Percentiles rank a stretch among this genome's conserved stretches.
Evolutionary conservation across 495 filamentous ascomycete species (phyloP).

Genomic region (Xylaria venustula): DNA sequence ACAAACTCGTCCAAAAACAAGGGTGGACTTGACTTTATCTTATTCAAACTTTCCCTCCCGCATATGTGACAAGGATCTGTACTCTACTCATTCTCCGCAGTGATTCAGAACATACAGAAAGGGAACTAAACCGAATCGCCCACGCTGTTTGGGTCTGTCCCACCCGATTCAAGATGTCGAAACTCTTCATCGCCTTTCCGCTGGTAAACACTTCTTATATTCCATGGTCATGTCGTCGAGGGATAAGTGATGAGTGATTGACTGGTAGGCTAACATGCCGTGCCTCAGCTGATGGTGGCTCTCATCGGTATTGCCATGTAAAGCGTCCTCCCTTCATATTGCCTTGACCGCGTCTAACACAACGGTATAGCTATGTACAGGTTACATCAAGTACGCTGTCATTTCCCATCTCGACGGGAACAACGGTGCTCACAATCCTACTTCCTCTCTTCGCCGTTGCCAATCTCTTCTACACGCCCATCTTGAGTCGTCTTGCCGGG

Average conservation of each 20-base stretch:
- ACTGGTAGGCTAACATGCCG: neutral
- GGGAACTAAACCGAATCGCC: neutral
- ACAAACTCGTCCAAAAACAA: too few species aligned
- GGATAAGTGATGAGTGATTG: neutral
- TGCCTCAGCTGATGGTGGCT: slow-evolving; percentile 15
- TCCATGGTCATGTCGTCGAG: neutral
- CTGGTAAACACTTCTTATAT: neutral
- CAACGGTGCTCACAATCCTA: slow-evolving; percentile 48
- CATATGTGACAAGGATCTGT: too few species aligned
- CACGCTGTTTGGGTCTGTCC: neutral
- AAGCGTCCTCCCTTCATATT: neutral
- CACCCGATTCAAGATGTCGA: neutral
- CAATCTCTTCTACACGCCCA: slow-evolving; percentile 31
- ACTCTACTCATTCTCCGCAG: too few species aligned
- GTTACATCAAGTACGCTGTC: slow-evolving; percentile 45
- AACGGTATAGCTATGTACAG: slow-evolving; percentile 44
- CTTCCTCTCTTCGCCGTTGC: slow-evolving; percentile 51
- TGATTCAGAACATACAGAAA: too few species aligned
- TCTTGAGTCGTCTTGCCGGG: slow-evolving; percentile 19
- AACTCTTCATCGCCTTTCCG: slow-evolving; percentile 8
- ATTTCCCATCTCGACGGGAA: slow-evolving; percentile 49
- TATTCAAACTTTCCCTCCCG: too few species aligned
- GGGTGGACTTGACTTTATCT: too few species aligned
- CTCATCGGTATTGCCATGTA: slow-evolving; percentile 34
- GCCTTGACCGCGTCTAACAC: slow-evolving; percentile 7